These are phyloP conservation scores for Catunica adiposa DNA, from an alignment of 2,329 filamentous ascomycete genomes.

Conservation along the genomic window DNA sequence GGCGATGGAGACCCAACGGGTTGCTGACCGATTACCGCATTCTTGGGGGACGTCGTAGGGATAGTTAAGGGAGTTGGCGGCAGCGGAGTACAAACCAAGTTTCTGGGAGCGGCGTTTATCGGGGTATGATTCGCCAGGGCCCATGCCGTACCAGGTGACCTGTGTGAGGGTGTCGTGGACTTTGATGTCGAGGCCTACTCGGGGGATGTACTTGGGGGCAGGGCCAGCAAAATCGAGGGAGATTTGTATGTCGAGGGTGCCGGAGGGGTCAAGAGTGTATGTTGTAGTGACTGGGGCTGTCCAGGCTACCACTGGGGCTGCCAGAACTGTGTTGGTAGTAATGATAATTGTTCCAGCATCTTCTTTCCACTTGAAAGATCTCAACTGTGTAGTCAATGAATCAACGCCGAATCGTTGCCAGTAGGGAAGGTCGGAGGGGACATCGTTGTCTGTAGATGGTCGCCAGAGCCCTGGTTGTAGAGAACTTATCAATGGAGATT, in stretches of 20 bases:
- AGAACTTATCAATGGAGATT: conserved; percentile 8
- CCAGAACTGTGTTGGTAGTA: conserved; percentile 35
- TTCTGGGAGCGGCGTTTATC: conserved; percentile 48
- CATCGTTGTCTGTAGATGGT: conserved; percentile 9
- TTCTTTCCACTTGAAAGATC: neutral
- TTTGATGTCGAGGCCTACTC: conserved; percentile 42
- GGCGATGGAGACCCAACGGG: conserved; percentile 30
- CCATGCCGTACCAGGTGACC: conserved; percentile 49
- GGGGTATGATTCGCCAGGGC: conserved; percentile 47
- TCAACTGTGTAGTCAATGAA: neutral
- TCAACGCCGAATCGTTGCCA: conserved; percentile 4
- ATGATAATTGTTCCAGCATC: conserved; percentile 18
- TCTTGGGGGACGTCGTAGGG: conserved; percentile 56
- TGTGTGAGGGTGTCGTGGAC: conserved; percentile 22
- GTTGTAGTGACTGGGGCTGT: conserved; percentile 32
- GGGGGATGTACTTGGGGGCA: conserved; percentile 38
- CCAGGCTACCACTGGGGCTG: conserved; percentile 49
- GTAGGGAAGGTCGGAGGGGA: neutral
- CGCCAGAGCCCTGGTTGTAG: conserved; percentile 5
- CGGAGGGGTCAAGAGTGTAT: conserved; percentile 36
- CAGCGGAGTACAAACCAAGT: conserved; percentile 32
- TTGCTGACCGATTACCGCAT: conserved; percentile 46
- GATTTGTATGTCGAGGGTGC: conserved; percentile 31
- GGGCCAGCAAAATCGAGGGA: conserved; percentile 30
- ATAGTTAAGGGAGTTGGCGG: conserved; percentile 36